Base-by-base conservation (phyloP, 352 stramenopile species). In the Halophytophthora polymorphica region DNA sequence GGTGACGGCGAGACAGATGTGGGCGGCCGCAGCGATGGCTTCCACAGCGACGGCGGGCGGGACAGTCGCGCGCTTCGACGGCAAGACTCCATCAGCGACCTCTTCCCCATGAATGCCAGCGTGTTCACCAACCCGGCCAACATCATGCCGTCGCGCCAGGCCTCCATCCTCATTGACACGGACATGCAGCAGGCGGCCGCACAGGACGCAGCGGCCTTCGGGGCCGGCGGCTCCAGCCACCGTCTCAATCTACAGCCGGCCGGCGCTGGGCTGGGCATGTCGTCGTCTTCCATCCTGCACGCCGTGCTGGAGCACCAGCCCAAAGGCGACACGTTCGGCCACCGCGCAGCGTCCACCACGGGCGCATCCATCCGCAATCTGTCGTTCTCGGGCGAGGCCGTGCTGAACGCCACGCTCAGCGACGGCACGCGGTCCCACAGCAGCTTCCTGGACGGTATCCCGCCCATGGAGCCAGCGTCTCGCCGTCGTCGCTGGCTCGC, bases 91-190 rank as follows among this genome's bases (percentile, higher is more conserved):
- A 73, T 89, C 48, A 73, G 68, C 35, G 66, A 84, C 46, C 61
- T 91, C 44, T 91, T 91, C 43, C 81, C 74, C 14, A 65, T 89
- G 51, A 73, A 59, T 13, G 52, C 60, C 29, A 73, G 63, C 28
- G 76, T 89, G 33, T 91, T 83, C 50, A 85, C 77, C 12, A 91
- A 77, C 48, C 76, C 77, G 15, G 73, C 77, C 45, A 91, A 91
- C 50, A 86, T 89, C 51, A 65, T 85, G 62, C 81, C 77, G 39
- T 85, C 81, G 36, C 51, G 78, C 12, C 73, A 91, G 49, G 81
- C 76, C n/a, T 84, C 76, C 14, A 88, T 91, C 50, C 69, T 91
- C 47, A 87, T 89, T 54, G 70, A 80, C 46, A 77, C 67, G 18
- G 77, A 90, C 58, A 66, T 73, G 17, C 71, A 83, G 53, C 64